These are phyloP conservation scores for Ochetophila trinervis DNA, from an alignment of 306 rosid genomes.

Conservation along the genomic window DNA sequence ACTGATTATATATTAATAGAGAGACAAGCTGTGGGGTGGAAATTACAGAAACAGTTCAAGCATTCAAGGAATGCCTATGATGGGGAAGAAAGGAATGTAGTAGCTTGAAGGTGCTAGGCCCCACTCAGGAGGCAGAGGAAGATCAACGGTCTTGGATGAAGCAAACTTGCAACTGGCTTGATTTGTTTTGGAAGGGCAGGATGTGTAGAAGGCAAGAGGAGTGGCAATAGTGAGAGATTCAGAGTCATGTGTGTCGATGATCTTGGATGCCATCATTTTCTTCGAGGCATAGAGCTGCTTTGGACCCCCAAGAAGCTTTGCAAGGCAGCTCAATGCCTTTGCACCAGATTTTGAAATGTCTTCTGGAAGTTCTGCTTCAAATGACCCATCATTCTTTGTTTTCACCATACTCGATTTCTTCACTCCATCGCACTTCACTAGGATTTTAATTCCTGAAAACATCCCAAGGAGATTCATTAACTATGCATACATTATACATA, in stretches of 20 bases:
- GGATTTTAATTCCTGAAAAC: constrained; percentile 52
- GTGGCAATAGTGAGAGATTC: constrained; percentile 49
- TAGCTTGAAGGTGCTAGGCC: constrained; percentile 80
- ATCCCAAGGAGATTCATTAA: background rate
- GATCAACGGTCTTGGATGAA: constrained; percentile 59
- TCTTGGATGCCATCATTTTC: constrained; percentile 34
- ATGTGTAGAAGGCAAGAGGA: constrained; percentile 52
- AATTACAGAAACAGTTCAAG: too few relatives aligned
- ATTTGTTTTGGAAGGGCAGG: constrained; percentile 43
- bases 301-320: constrained; percentile 65
- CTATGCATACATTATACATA: background rate
- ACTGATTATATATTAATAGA: too few relatives aligned
- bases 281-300: constrained; percentile 46
- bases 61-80: constrained; percentile 81
- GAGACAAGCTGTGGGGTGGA: too few relatives aligned
- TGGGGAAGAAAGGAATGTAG: constrained; percentile 74
- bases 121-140: constrained; percentile 79
- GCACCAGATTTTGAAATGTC: constrained; percentile 10
- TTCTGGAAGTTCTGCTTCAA: constrained; percentile 43
- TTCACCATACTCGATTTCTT: constrained; percentile 38
- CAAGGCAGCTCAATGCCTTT: constrained; percentile 37
- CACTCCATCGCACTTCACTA: constrained; percentile 60
- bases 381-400: constrained; percentile 60
- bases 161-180: constrained; percentile 13
- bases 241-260: constrained; percentile 32